Evolutionary conservation across 2,329 filamentous ascomycete genomes (phyloP).

Genomic region (Daldinia eschscholtzii): DNA sequence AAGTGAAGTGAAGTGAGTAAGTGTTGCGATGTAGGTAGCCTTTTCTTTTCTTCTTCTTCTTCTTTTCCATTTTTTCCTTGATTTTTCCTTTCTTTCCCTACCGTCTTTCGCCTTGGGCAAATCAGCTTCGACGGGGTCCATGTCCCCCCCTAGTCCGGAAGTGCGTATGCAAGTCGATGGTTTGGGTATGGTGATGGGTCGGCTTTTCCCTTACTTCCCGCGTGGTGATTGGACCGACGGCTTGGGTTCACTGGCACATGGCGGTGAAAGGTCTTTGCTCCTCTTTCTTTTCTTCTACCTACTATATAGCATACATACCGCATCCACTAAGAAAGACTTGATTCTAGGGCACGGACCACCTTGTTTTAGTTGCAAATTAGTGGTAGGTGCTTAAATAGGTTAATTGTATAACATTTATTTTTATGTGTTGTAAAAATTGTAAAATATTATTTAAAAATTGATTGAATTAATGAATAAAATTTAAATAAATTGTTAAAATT

Average conservation of each 20-base stretch:
- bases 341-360: no score
- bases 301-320: neutral
- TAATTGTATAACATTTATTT: no score
- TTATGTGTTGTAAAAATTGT: no score
- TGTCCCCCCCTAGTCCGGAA: slow-evolving; percentile 26
- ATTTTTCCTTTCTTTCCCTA: slow-evolving; percentile 37
- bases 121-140: slow-evolving; percentile 42
- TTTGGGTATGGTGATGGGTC: slow-evolving; percentile 45
- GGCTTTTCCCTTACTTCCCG: slow-evolving; percentile 37
- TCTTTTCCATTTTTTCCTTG: slow-evolving; percentile 21
- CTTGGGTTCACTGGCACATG: slow-evolving; percentile 46
- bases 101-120: slow-evolving; percentile 39
- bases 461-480: no score
- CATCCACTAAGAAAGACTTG: no score
- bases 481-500: no score
- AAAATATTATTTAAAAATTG: no score
- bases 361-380: no score
- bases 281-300: slow-evolving; percentile 1
- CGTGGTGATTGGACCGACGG: slow-evolving; percentile 45
- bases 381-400: no score
- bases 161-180: slow-evolving; percentile 48
- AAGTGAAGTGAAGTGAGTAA: slow-evolving; percentile 18
- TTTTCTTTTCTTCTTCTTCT: slow-evolving; percentile 20
- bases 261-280: slow-evolving; percentile 46
- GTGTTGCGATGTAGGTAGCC: slow-evolving; percentile 15